Conservation (phyloP, 495 filamentous ascomycete genomes). For the Opeltia flavorubescens region DNA sequence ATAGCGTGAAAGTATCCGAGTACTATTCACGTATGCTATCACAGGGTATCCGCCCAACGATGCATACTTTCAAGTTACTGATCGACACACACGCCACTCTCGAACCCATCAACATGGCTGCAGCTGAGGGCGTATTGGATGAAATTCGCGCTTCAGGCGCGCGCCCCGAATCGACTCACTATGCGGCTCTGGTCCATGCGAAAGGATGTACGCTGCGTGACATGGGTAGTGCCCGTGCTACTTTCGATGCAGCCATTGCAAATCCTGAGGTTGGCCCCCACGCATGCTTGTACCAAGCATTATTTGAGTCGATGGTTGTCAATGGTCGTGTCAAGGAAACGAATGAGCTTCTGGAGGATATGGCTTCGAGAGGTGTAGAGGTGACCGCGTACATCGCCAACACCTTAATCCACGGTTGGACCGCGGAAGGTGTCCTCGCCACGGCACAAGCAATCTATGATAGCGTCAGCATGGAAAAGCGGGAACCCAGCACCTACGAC, state of each 20-base stretch:
- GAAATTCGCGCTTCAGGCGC: conserved; percentile 61
- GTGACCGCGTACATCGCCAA: conserved; percentile 98
- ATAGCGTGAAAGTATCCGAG: conserved; percentile 81
- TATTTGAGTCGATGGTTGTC: conserved; percentile 92
- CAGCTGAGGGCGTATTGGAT: conserved; percentile 73
- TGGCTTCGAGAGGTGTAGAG: conserved; percentile 56
- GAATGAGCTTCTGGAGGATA: conserved; percentile 55
- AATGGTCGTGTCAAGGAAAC: conserved; percentile 74
- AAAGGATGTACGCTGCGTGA: conserved; percentile 91
- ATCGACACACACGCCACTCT: conserved; percentile 92
- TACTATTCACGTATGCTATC: conserved; percentile 91
- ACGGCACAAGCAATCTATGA: conserved; percentile 72
- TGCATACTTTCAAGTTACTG: conserved; percentile 95
- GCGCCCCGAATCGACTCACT: conserved; percentile 81
- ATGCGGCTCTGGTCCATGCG: conserved; percentile 87
- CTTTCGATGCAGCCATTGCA: conserved; percentile 68
- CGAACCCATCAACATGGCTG: conserved; percentile 79
- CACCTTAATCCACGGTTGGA: conserved; percentile 98
- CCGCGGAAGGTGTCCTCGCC: conserved; percentile 61
- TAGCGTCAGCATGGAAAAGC: conserved; percentile 52
- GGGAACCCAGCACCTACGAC: conserved; percentile 98
- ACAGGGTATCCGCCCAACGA: conserved; percentile 77
- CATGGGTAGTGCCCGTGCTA: conserved; percentile 60
- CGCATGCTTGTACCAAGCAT: conserved; percentile 84
- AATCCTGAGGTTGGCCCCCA: conserved; percentile 50